Evolutionary conservation across 495 filamentous ascomycete genomes (phyloP).

Genomic region (Paragyromitra xinjiangensis): DNA sequence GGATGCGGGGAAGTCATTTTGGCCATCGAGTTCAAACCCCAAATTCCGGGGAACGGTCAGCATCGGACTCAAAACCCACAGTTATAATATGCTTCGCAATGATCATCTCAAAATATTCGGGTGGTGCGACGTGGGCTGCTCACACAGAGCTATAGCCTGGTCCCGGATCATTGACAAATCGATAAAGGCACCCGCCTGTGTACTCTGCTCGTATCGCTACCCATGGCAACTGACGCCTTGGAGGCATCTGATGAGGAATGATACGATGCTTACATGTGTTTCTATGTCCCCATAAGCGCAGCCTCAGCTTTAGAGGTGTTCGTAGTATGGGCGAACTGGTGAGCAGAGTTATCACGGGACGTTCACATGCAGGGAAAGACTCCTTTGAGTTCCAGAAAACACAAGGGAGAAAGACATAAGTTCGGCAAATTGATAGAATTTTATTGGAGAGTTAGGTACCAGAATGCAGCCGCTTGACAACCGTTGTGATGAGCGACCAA

Average conservation of each 20-base stretch:
- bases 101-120: slow-evolving; percentile 31
- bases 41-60: slow-evolving; percentile 15
- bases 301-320: background rate
- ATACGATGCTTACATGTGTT: background rate
- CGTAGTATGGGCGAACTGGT: background rate
- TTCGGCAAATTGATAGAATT: background rate
- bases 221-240: slow-evolving; percentile 12
- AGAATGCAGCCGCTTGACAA: background rate
- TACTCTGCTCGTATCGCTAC: background rate
- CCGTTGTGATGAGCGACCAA: slow-evolving; percentile 12
- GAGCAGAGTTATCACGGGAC: background rate
- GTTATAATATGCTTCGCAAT: background rate
- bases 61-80: slow-evolving; percentile 14
- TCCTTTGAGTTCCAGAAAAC: background rate
- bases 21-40: background rate
- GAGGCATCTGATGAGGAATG: background rate
- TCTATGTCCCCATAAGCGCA: background rate
- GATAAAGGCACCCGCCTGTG: slow-evolving; percentile 18
- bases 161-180: slow-evolving; percentile 28
- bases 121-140: slow-evolving; percentile 19
- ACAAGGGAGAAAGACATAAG: background rate
- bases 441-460: background rate
- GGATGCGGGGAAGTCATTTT: slow-evolving; percentile 13
- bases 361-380: slow-evolving; percentile 10
- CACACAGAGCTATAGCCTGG: slow-evolving; percentile 15